Evolutionary conservation across 208 protist genomes (phyloP), one percentile per base, ranked within the genome.

Genomic region (Trypanosomatidae sp.): DNA sequence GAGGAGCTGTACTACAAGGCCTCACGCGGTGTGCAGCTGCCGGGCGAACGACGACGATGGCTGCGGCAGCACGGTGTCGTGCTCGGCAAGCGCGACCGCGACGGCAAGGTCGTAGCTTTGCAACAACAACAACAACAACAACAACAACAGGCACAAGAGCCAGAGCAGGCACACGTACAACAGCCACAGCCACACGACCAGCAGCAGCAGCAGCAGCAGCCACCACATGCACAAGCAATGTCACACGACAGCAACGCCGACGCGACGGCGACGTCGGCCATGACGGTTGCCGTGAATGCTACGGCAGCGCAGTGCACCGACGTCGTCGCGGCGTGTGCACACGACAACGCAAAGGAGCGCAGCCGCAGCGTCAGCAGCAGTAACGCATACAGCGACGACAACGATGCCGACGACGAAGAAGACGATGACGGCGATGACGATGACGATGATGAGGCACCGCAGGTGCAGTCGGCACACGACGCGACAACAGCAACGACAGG

Each of bases 1-100:
- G 77, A 90, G 67, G 85, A 94, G 57, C 54, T 90, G 3, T 87
- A 84, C 48, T 90, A 89, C 58, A 78, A 82, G 52, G 80, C 75
- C 15, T 62, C 85, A 18, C 66, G 81, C 16, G 85, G 85, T 7
- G 75, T 69, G 6, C 49, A 68, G 35, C 48, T 94, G 8, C 69
- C 77, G 2, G 75, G 84, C 37, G 85, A 94, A 45, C 67, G 71
- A 4, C 66, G 78, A 4, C 67, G 78, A 11, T 94, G 80, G 81
- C 57, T 94, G 72, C 57, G 64, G 43, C 75, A 81, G 44, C 72
- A 90, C 46, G 82, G 82, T 43, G 65, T 91, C 43, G 46, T 71
- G 13, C 71, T 91, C 18, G 45, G 65, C 33, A 87, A 87, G 56
- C 71, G 70, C 0, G n/a, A n/a, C n/a, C n/a, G n/a, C n/a, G n/a